A percentile compares a stretch with the other conserved stretches of the same genome.
Evolutionary conservation across 2,329 filamentous ascomycete species (phyloP).

Genomic region (Ascochyta pisi): DNA sequence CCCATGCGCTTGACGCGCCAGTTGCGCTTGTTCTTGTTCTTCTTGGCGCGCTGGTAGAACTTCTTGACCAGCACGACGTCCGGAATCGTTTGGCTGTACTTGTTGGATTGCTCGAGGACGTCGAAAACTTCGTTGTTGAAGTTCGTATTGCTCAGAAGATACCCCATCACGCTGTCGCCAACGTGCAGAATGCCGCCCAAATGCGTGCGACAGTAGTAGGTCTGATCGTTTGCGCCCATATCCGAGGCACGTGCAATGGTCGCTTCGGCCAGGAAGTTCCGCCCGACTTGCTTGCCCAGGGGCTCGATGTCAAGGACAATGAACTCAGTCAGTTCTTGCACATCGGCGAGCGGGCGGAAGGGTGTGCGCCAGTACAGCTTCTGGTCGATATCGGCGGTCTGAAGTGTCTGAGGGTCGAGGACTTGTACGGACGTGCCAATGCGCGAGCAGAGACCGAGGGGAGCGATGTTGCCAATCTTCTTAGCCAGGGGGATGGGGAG

Average conservation of each 20-base stretch:
- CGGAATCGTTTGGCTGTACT: slow-evolving; percentile 79
- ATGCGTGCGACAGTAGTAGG: slow-evolving; percentile 90
- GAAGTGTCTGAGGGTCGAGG: slow-evolving; percentile 87
- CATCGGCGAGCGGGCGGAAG: slow-evolving; percentile 82
- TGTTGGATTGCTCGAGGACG: slow-evolving; percentile 76
- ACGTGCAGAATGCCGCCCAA: slow-evolving; percentile 83
- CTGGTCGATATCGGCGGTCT: slow-evolving; percentile 84
- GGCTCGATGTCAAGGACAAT: slow-evolving; percentile 94
- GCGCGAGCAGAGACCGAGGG: slow-evolving; percentile 83
- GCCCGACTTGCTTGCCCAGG: slow-evolving; percentile 75
- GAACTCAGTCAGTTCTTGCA: slow-evolving; percentile 87
- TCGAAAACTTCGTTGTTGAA: slow-evolving; percentile 91
- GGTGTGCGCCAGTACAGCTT: slow-evolving; percentile 90
- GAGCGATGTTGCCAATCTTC: slow-evolving; percentile 84
- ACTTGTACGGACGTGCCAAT: slow-evolving; percentile 91
- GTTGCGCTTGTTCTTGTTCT: slow-evolving; percentile 68
- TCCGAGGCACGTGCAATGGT: slow-evolving; percentile 88
- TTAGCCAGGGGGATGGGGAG: slow-evolving; percentile 89
- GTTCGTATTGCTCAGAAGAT: slow-evolving; percentile 85
- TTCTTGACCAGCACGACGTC: slow-evolving; percentile 98
- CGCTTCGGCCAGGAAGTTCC: slow-evolving; percentile 83
- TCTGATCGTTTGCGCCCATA: slow-evolving; percentile 82
- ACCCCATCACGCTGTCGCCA: slow-evolving; percentile 94
- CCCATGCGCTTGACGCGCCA: slow-evolving; percentile 96
- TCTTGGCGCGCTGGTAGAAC: slow-evolving; percentile 86